phyloP scores from a whole-genome alignment of 371 early-diverging fungal genomes.

The Actinomortierella ambigua region DNA sequence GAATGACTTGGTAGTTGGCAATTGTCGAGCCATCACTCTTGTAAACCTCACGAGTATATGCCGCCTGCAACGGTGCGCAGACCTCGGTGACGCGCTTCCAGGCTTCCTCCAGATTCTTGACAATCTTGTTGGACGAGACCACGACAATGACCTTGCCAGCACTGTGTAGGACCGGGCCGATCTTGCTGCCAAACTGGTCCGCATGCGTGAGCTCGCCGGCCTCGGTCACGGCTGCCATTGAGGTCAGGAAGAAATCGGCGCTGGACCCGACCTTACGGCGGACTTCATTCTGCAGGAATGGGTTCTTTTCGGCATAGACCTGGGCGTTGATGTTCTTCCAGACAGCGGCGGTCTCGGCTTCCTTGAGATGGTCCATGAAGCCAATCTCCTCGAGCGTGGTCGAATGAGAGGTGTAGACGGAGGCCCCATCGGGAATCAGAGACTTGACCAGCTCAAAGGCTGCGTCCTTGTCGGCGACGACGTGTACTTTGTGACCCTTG shows the following conservation, averaged over 20 bases:
- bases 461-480: slow-evolving; percentile 41
- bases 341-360: slow-evolving; percentile 28
- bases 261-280: slow-evolving; percentile 35
- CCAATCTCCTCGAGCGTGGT: slow-evolving; percentile 49
- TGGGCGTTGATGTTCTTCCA: slow-evolving; percentile 43
- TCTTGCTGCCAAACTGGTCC: slow-evolving; percentile 46
- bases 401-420: slow-evolving; percentile 41
- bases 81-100: slow-evolving; percentile 37
- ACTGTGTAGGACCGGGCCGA: slow-evolving; percentile 31
- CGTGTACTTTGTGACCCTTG: slow-evolving; percentile 47
- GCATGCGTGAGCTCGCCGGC: slow-evolving; percentile 36
- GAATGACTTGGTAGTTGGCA: slow-evolving; percentile 41
- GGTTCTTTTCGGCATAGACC: slow-evolving; percentile 30
- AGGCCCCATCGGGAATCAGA: slow-evolving; percentile 35
- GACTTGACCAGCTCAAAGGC: slow-evolving; percentile 48
- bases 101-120: slow-evolving; percentile 39
- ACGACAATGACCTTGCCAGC: slow-evolving; percentile 45
- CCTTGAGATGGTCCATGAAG: slow-evolving; percentile 48
- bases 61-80: slow-evolving; percentile 30
- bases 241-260: slow-evolving; percentile 46
- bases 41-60: slow-evolving; percentile 37
- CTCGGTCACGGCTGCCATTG: slow-evolving; percentile 39
- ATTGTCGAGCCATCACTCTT: slow-evolving; percentile 38
- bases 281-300: slow-evolving; percentile 35
- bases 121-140: slow-evolving; percentile 48